Evolutionary conservation across 2,329 filamentous ascomycete species (phyloP), one percentile per base, ranked within the genome.

Genomic region (Penicillium sp.): DNA sequence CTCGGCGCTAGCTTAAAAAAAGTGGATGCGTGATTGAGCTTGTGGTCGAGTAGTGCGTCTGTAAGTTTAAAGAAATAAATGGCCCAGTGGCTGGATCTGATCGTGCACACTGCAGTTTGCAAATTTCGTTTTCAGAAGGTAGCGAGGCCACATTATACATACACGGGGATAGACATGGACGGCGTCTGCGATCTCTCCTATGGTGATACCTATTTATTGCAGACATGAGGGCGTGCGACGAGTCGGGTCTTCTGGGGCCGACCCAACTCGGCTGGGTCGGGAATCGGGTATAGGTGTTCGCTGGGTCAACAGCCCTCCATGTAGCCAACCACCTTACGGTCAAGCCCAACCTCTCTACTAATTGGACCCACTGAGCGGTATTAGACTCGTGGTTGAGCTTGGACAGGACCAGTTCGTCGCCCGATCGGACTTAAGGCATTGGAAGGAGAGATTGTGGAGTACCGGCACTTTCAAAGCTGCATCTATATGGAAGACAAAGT

Each of bases 381-480:
- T 90, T 89, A 31, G 87, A 84, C 70, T 91, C 88, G 61, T 92
- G 87, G 65, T 91, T 87, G 46, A 89, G 73, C 49, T 78, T 79
- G 0, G 86, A 89, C 10, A 91, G 63, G 53, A 93, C 73, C 41
- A 92, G 77, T 62, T 89, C 85, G 52, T 84, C 81, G 36, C 81
- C 81, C 2, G 74, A 64, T 10, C 72, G 60, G 62, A 84, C 80
- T 10, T 65, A 59, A 4, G 86, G 67, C 2, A 79, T 72, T n/a
- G n/a, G 18, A 74, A 75, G 0, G 81, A 80, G 13, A 90, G 77
- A 64, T 90, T 91, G 56, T 86, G 81, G 59, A 89, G 81, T 9
- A 90, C 78, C 63, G 22, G 22, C 22, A 25, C 27, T 37, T 11
- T 8, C 10, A 25, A 16, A 25, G 19, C 22, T 40, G n/a, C 29